A percentile compares a stretch with the other conserved stretches of the same genome.
These are phyloP conservation scores for Mallotus repandus DNA, from an alignment of 441 rosid genomes.

Conservation along the genomic window DNA sequence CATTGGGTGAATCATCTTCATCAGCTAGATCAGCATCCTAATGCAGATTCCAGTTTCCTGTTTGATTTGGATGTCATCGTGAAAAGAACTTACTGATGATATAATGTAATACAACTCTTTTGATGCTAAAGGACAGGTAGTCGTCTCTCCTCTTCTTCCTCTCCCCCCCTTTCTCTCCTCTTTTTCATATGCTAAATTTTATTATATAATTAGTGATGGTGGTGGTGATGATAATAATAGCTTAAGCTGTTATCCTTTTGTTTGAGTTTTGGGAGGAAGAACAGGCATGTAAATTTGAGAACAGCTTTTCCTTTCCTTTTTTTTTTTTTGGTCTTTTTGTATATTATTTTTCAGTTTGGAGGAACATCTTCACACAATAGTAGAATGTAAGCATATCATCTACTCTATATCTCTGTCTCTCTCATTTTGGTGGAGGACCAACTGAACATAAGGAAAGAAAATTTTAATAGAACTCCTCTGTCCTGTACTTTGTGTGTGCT, in stretches of 20 bases:
- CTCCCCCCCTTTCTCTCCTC: neutral
- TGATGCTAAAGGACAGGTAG: slow-evolving; percentile 20
- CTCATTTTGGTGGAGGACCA: neutral
- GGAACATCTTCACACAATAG: slow-evolving; percentile 18
- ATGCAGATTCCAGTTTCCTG: slow-evolving; percentile 8
- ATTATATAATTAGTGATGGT: slow-evolving; percentile 11
- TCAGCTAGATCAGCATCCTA: slow-evolving; percentile 45
- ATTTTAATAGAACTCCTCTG: too few relatives aligned
- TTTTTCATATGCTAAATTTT: slow-evolving; percentile 2
- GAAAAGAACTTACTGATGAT: slow-evolving; percentile 26
- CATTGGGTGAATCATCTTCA: slow-evolving; percentile 65
- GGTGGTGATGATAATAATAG: slow-evolving; percentile 26
- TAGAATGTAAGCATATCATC: slow-evolving; percentile 17
- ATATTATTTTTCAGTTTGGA: slow-evolving; percentile 35
- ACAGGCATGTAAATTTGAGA: slow-evolving; percentile 60
- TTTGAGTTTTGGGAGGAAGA: slow-evolving; percentile 35
- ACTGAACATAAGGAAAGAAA: too few relatives aligned
- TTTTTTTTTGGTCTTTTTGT: slow-evolving; percentile 21
- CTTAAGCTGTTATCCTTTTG: slow-evolving; percentile 30
- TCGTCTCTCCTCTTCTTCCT: neutral
- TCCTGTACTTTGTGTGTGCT: neutral
- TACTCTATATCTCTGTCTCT: neutral
- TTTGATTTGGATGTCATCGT: slow-evolving; percentile 7
- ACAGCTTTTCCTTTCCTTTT: slow-evolving; percentile 24
- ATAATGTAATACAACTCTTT: slow-evolving; percentile 20